A percentile compares a stretch with the other conserved stretches of the same genome.
Conservation (phyloP, 2,329 filamentous ascomycete species). For the Chrysoporthe cubensis region DNA sequence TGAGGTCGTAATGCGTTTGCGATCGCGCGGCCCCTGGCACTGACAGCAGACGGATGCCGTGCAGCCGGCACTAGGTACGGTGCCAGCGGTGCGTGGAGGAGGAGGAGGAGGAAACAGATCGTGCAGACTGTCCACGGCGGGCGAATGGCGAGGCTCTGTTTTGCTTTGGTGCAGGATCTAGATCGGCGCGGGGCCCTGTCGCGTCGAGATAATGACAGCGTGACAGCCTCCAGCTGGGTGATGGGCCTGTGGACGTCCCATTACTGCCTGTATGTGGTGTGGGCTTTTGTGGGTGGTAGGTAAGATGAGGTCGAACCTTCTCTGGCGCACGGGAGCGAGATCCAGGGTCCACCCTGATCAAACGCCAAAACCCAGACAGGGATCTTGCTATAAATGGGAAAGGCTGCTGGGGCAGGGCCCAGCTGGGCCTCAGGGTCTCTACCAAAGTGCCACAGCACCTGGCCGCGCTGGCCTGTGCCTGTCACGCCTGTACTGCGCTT, state of each 20-base stretch:
- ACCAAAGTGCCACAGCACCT: too few relatives aligned
- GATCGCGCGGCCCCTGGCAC: neutral
- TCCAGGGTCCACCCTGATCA: neutral
- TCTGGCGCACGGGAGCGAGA: conserved; percentile 2
- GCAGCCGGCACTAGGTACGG: neutral
- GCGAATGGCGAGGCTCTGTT: conserved; percentile 7
- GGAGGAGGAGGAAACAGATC: too few relatives aligned
- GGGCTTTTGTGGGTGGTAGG: neutral
- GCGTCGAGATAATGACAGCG: neutral
- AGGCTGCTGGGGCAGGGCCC: neutral
- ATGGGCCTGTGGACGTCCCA: too few relatives aligned
- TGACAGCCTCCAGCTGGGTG: too few relatives aligned
- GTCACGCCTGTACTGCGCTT: too few relatives aligned
- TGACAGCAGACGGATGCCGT: conserved; percentile 2
- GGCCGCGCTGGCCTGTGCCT: too few relatives aligned
- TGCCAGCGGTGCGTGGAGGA: neutral
- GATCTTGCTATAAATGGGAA: neutral
- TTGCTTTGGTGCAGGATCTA: neutral
- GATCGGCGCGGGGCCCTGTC: neutral
- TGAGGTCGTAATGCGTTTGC: conserved; percentile 9
- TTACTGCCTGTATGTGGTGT: too few relatives aligned
- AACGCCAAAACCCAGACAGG: neutral
- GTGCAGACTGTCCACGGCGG: neutral
- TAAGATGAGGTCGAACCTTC: conserved; percentile 1
- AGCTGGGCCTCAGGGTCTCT: too few relatives aligned